A percentile compares a stretch with the other conserved stretches of the same genome.
These are phyloP conservation scores for Lactifluus rugatus DNA, from an alignment of 768 basidiomycete species.

Conservation along the genomic window DNA sequence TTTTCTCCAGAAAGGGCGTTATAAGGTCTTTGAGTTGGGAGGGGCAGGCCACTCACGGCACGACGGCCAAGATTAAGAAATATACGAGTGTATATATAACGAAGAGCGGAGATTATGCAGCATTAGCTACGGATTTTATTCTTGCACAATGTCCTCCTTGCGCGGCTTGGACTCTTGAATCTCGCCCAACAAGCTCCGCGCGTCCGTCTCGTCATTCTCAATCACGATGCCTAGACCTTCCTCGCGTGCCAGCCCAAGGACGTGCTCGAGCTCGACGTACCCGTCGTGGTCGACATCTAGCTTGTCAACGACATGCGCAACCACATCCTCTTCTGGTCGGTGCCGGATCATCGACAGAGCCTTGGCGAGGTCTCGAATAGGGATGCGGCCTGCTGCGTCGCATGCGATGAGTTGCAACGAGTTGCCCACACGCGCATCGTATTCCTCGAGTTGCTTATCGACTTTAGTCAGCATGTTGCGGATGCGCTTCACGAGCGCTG, in stretches of 20 bases:
- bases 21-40: background rate
- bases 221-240: constrained; percentile 76
- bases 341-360: constrained; percentile 92
- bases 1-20: background rate
- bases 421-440: constrained; percentile 79
- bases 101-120: constrained; percentile 8
- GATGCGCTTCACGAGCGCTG: constrained; percentile 90
- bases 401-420: constrained; percentile 81
- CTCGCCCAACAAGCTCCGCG: constrained; percentile 73
- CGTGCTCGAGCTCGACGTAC: constrained; percentile 91
- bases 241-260: constrained; percentile 78
- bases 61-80: background rate
- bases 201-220: constrained; percentile 76
- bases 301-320: constrained; percentile 81
- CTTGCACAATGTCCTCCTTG: constrained; percentile 93
- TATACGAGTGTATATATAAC: constrained; percentile 1
- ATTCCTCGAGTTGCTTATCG: constrained; percentile 83
- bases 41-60: background rate
- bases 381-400: constrained; percentile 81
- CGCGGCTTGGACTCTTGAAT: constrained; percentile 68
- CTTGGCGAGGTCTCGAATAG: constrained; percentile 79
- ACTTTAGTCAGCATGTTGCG: constrained; percentile 93
- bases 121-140: constrained; percentile 25
- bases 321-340: constrained; percentile 81
- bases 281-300: constrained; percentile 95